phyloP scores from a whole-genome alignment of 148 eudicot species.

The Rhododendron vialii region DNA sequence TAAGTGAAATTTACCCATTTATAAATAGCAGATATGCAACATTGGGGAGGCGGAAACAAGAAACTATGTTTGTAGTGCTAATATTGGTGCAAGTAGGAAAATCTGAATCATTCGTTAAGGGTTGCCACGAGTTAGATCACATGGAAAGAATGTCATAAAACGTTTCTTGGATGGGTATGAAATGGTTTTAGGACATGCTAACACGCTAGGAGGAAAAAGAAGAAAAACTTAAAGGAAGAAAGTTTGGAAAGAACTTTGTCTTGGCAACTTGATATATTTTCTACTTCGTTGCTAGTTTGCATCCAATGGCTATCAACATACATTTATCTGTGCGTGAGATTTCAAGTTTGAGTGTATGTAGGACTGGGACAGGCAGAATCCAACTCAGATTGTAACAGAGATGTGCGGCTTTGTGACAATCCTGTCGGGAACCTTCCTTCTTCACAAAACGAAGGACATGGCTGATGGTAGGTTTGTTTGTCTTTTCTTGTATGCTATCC shows the following conservation, averaged over 20 bases:
- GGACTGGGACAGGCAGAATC: conserved; percentile 90
- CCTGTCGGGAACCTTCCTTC: conserved; percentile 83
- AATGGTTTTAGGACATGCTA: background rate
- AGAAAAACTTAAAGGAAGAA: background rate
- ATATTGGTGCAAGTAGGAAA: background rate
- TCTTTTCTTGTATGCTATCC: background rate
- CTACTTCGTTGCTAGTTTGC: background rate
- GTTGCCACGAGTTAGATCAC: background rate
- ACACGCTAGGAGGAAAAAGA: background rate
- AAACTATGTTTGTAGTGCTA: background rate
- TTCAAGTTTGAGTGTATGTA: conserved; percentile 12
- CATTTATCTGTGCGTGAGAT: background rate
- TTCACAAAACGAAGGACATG: conserved; percentile 88
- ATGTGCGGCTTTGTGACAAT: conserved; percentile 91
- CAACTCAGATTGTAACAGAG: conserved; percentile 80
- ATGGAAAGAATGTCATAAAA: background rate
- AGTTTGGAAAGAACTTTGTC: background rate
- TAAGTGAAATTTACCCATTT: background rate
- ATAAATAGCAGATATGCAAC: background rate
- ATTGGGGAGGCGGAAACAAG: background rate
- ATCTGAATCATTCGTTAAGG: background rate
- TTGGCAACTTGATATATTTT: conserved; percentile 3
- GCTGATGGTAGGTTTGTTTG: conserved; percentile 37
- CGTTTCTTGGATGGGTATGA: background rate
- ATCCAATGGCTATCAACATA: no score